These are phyloP conservation scores for Mycena rosella DNA, from an alignment of 768 basidiomycete genomes.

Conservation along the genomic window DNA sequence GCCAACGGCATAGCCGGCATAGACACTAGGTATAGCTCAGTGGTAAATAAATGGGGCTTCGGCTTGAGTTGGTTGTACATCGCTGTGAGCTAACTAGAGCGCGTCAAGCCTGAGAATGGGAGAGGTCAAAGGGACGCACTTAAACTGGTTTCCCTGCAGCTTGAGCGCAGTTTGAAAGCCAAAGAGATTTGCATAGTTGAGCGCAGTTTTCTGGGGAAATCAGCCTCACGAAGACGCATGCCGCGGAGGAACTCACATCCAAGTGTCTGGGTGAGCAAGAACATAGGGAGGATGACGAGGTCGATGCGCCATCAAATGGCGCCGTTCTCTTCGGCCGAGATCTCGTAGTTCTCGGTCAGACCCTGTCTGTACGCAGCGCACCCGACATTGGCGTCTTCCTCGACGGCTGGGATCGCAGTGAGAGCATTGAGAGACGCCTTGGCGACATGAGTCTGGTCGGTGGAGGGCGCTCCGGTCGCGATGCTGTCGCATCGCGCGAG, in stretches of 20 bases:
- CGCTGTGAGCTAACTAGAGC: constrained; percentile 29
- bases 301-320: constrained; percentile 35
- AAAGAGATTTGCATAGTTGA: constrained; percentile 39
- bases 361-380: constrained; percentile 33
- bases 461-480: constrained; percentile 27
- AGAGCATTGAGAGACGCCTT: constrained; percentile 5
- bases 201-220: constrained; percentile 27
- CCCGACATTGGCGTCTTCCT: constrained; percentile 37
- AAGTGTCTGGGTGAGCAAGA: constrained; percentile 36
- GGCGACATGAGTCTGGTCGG: constrained; percentile 24
- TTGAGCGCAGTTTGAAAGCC: constrained; percentile 34
- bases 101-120: neutral
- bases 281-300: constrained; percentile 33
- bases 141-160: constrained; percentile 35
- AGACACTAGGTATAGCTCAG: constrained; percentile 28
- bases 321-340: constrained; percentile 29
- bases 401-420: constrained; percentile 27
- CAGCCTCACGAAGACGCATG: neutral
- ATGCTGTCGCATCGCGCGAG: constrained; percentile 28
- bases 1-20: constrained; percentile 34
- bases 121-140: constrained; percentile 10
- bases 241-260: constrained; percentile 16
- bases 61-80: neutral
- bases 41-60: neutral
- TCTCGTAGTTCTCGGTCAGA: constrained; percentile 23